Evolutionary conservation across 2,329 filamentous ascomycete genomes (phyloP).

Genomic region (Colletotrichum cereale): DNA sequence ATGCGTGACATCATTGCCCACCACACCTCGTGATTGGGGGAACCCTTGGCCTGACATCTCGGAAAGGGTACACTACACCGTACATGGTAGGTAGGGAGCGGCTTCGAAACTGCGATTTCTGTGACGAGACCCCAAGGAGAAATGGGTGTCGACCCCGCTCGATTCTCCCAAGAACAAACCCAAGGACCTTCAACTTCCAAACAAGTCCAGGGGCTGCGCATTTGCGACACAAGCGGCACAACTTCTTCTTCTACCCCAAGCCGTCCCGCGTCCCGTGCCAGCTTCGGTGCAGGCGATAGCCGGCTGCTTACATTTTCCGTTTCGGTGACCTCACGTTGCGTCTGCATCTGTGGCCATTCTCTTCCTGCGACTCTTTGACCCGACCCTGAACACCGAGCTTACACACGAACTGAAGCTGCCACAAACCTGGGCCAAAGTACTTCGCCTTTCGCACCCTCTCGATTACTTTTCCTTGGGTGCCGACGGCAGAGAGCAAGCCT

Average conservation of each 20-base stretch:
- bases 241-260: background rate
- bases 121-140: background rate
- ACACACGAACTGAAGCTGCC: slow-evolving; percentile 3
- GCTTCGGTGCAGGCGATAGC: background rate
- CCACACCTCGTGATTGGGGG: background rate
- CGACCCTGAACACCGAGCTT: background rate
- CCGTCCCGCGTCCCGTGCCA: background rate
- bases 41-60: slow-evolving; percentile 2
- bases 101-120: background rate
- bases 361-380: slow-evolving; percentile 9
- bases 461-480: background rate
- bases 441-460: background rate
- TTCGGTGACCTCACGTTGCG: slow-evolving; percentile 7
- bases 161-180: slow-evolving; percentile 16
- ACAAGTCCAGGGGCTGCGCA: background rate
- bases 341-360: slow-evolving; percentile 1
- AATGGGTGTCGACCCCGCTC: slow-evolving; percentile 23
- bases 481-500: background rate
- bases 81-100: background rate
- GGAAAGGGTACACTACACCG: background rate
- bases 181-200: background rate
- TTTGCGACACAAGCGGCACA: background rate
- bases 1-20: slow-evolving; percentile 26
- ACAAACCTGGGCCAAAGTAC: background rate
- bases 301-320: background rate